phyloP scores from a whole-genome alignment of 768 basidiomycete species.

The Tulasnella sp. region DNA sequence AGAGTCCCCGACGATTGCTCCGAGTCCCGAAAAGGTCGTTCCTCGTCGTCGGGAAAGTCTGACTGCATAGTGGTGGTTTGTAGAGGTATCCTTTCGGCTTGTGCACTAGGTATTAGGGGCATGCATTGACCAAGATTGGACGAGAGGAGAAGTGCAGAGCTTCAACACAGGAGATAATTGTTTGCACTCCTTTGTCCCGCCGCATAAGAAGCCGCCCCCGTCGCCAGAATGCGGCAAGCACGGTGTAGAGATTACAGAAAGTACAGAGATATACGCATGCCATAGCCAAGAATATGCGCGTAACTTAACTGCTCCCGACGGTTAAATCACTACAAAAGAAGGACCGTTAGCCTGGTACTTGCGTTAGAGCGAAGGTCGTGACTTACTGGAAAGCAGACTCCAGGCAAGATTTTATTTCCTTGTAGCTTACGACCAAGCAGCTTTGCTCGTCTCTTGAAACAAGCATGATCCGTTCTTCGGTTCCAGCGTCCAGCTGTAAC shows the following conservation, averaged over 20 bases:
- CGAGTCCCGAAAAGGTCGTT: not conserved
- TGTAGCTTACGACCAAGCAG: conserved; percentile 88
- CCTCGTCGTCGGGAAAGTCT: not conserved
- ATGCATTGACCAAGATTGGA: not conserved
- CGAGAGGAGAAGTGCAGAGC: not conserved
- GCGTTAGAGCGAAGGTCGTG: not conserved
- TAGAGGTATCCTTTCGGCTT: not conserved
- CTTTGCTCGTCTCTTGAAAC: conserved; percentile 93
- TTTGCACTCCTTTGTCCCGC: not conserved
- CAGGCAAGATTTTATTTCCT: conserved; percentile 80
- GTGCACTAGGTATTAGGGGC: not conserved
- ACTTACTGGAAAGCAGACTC: conserved; percentile 77
- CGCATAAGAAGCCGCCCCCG: too few relatives aligned
- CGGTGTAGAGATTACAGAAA: not conserved
- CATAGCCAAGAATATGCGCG: not conserved
- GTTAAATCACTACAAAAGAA: not conserved
- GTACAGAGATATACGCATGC: not conserved
- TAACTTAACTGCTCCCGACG: not conserved
- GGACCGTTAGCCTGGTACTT: not conserved
- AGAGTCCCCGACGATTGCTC: not conserved
- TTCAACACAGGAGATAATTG: not conserved
- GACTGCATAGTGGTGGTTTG: not conserved
- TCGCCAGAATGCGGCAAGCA: too few relatives aligned
- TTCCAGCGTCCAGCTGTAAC: conserved; percentile 76
- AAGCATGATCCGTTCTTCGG: conserved; percentile 92